These are phyloP conservation scores for Diaporthe humulicola DNA, from an alignment of 2,329 filamentous ascomycete genomes.

Conservation along the genomic window DNA sequence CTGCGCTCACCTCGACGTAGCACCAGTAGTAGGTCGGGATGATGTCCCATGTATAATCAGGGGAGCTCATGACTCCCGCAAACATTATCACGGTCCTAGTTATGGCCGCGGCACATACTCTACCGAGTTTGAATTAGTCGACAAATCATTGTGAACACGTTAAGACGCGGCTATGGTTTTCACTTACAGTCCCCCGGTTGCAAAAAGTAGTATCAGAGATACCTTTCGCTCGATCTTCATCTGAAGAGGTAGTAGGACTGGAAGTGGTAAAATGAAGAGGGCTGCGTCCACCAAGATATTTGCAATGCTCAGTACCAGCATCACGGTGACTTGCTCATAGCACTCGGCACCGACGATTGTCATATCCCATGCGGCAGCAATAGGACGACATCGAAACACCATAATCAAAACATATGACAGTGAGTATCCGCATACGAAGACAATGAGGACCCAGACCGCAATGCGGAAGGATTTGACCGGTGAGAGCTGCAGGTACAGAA, in stretches of 20 bases:
- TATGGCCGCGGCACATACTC: not conserved
- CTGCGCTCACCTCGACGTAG: slow-evolving; percentile 17
- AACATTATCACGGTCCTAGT: slow-evolving; percentile 12
- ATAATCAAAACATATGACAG: not conserved
- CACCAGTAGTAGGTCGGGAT: slow-evolving; percentile 20
- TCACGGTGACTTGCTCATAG: not conserved
- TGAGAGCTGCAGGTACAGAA: not conserved
- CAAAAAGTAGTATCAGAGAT: not conserved
- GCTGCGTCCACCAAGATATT: slow-evolving; percentile 4
- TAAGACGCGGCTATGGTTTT: not conserved
- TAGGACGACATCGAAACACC: not conserved
- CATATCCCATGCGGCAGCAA: slow-evolving; percentile 4
- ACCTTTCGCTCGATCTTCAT: slow-evolving; percentile 6
- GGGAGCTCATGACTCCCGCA: not conserved
- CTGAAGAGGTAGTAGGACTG: not conserved
- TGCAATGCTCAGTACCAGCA: not conserved
- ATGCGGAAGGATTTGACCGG: slow-evolving; percentile 3
- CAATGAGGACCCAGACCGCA: slow-evolving; percentile 6
- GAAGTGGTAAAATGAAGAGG: not conserved
- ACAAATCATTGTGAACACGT: not conserved
- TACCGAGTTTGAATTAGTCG: not conserved
- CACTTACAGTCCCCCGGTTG: not conserved
- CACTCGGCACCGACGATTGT: not conserved
- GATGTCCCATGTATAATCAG: slow-evolving; percentile 9
- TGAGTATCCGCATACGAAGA: slow-evolving; percentile 13